Evolutionary conservation across 2,329 filamentous ascomycete species (phyloP).

Genomic region (Pseudocercospora vitis): DNA sequence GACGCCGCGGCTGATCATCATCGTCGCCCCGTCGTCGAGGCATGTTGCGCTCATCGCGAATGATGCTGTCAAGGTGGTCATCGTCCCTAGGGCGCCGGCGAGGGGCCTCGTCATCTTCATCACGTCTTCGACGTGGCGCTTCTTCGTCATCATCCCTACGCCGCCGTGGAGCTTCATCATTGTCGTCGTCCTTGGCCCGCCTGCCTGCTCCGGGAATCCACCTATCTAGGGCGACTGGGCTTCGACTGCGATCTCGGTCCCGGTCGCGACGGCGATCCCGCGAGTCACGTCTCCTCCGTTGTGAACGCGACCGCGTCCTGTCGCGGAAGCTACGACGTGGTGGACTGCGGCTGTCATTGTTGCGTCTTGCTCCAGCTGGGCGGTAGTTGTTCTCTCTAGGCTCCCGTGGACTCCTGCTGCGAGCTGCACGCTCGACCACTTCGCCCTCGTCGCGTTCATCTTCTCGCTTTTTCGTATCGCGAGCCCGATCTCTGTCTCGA

Average conservation of each 20-base stretch:
- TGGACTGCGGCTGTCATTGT: slow-evolving; percentile 31
- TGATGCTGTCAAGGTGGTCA: slow-evolving; percentile 19
- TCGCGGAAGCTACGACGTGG: slow-evolving; percentile 24
- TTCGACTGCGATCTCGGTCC: slow-evolving; percentile 33
- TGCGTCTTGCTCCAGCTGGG: slow-evolving; percentile 21
- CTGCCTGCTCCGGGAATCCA: slow-evolving; percentile 39
- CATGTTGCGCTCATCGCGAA: slow-evolving; percentile 20
- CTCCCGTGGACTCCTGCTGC: slow-evolving; percentile 23
- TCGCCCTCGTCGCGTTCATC: slow-evolving; percentile 34
- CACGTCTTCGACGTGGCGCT: slow-evolving; percentile 10
- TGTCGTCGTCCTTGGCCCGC: slow-evolving; percentile 9
- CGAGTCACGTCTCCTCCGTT: slow-evolving; percentile 18
- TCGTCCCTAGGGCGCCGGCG: slow-evolving; percentile 24
- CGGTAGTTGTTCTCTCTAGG: slow-evolving; percentile 21
- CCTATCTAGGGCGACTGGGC: slow-evolving; percentile 41
- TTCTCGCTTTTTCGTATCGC: slow-evolving; percentile 13
- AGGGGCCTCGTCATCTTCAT: slow-evolving; percentile 26
- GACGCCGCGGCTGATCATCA: slow-evolving; percentile 2
- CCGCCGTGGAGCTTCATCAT: slow-evolving; percentile 36
- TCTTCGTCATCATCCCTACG: slow-evolving; percentile 32
- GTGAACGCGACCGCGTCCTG: slow-evolving; percentile 27
- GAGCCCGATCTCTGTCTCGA: slow-evolving; percentile 34
- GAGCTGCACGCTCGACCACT: slow-evolving; percentile 31
- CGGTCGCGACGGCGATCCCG: slow-evolving; percentile 22
- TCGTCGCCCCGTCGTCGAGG: slow-evolving; percentile 12